A percentile compares a stretch with the other conserved stretches of the same genome.
Evolutionary conservation across 73 alveolate species (phyloP).

Genomic region (Tetrahymena thermophila): DNA sequence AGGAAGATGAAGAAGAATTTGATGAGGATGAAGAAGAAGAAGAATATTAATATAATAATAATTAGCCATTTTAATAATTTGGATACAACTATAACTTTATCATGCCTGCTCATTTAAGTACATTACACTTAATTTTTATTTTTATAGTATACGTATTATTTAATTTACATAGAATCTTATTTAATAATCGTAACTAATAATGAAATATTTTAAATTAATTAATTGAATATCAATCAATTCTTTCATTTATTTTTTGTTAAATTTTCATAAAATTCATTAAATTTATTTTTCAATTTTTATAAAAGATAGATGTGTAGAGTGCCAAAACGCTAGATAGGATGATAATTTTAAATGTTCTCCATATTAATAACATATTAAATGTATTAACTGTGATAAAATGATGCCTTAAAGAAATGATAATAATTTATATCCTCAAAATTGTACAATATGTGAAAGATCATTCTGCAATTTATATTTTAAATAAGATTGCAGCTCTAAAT

Average conservation of each 20-base stretch:
- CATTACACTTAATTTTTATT: not conserved
- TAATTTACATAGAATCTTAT: not conserved
- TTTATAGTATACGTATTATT: not conserved
- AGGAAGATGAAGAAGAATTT: not conserved
- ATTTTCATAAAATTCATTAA: not conserved
- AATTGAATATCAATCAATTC: no score
- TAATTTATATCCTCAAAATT: not conserved
- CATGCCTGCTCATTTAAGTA: not conserved
- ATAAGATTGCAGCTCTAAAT: not conserved
- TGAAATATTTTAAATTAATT: no score
- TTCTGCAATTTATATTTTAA: not conserved
- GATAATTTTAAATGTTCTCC: not conserved
- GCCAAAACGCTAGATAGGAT: not conserved
- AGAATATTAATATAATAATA: no score
- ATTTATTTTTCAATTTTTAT: not conserved
- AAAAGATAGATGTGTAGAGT: not conserved
- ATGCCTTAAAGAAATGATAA: not conserved
- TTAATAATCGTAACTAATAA: not conserved
- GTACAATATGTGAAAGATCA: not conserved
- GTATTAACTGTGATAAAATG: not conserved
- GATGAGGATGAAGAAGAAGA: not conserved
- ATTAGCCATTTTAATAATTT: no score
- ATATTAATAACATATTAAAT: not conserved
- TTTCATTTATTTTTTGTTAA: not conserved
- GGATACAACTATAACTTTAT: not conserved